Conservation (phyloP, 2,329 filamentous ascomycete species). For the Cladosporium austrohemisphaericum region DNA sequence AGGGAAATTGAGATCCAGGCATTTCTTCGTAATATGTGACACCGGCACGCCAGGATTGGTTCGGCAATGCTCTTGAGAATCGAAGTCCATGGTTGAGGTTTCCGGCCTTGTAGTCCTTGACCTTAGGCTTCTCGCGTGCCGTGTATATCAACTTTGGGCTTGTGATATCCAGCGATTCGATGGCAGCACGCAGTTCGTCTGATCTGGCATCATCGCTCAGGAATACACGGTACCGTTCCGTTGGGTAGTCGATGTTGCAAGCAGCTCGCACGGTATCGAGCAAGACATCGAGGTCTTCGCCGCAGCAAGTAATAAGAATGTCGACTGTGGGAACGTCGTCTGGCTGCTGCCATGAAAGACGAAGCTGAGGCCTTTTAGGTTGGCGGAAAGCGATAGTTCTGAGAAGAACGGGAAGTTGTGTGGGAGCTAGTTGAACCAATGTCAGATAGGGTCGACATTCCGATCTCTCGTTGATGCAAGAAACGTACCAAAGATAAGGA, state of each 20-base stretch:
- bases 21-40: background rate
- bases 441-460: too few species aligned
- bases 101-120: constrained; percentile 52
- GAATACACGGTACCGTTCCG: constrained; percentile 36
- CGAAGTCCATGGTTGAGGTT: constrained; percentile 50
- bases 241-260: constrained; percentile 39
- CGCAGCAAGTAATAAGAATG: constrained; percentile 43
- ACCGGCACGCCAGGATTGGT: background rate
- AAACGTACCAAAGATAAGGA: constrained; percentile 12
- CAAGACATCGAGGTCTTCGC: constrained; percentile 42
- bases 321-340: constrained; percentile 40
- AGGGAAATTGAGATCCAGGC: background rate
- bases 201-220: constrained; percentile 40
- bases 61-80: background rate
- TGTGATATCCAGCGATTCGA: constrained; percentile 34
- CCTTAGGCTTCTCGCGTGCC: constrained; percentile 43
- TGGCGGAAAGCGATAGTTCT: constrained; percentile 3
- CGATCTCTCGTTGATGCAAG: too few species aligned
- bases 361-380: constrained; percentile 7
- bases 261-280: constrained; percentile 40
- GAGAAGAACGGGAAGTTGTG: constrained; percentile 9
- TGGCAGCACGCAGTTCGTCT: constrained; percentile 32
- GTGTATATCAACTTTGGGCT: constrained; percentile 41
- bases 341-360: background rate
- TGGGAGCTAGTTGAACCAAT: background rate